These are phyloP conservation scores for Diaporthe humulicola DNA, from an alignment of 2,329 filamentous ascomycete genomes.

Conservation along the genomic window DNA sequence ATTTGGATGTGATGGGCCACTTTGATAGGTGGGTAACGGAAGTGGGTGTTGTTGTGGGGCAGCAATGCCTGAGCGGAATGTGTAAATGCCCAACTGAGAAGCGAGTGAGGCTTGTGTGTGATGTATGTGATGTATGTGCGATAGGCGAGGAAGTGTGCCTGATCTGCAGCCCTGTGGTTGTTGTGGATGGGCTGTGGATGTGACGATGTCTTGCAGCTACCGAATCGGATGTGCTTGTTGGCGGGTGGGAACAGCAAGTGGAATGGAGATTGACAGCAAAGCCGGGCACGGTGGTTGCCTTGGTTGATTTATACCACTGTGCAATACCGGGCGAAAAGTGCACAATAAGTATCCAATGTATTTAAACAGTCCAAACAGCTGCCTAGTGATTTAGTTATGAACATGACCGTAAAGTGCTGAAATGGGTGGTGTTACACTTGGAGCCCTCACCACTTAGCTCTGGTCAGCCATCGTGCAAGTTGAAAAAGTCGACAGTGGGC, in stretches of 20 bases:
- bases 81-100: neutral
- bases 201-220: constrained; percentile 31
- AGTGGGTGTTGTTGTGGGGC: constrained; percentile 6
- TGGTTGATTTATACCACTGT: constrained; percentile 33
- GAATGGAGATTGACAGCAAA: constrained; percentile 20
- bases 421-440: constrained; percentile 26
- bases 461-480: constrained; percentile 11
- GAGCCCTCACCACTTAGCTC: constrained; percentile 29
- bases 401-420: neutral
- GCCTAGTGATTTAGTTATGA: constrained; percentile 29
- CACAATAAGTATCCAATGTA: constrained; percentile 15
- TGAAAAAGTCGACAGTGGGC: constrained; percentile 19
- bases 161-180: constrained; percentile 23
- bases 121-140: neutral
- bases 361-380: constrained; percentile 26
- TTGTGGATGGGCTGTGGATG: constrained; percentile 17
- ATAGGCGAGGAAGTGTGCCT: constrained; percentile 21
- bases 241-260: constrained; percentile 1
- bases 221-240: constrained; percentile 25
- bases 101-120: constrained; percentile 6
- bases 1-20: constrained; percentile 4
- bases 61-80: constrained; percentile 17
- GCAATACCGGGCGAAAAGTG: constrained; percentile 9
- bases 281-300: constrained; percentile 33
- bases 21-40: constrained; percentile 3